Conservation (phyloP, 202 grass and related monocot species). For the Zoysia matrella region DNA sequence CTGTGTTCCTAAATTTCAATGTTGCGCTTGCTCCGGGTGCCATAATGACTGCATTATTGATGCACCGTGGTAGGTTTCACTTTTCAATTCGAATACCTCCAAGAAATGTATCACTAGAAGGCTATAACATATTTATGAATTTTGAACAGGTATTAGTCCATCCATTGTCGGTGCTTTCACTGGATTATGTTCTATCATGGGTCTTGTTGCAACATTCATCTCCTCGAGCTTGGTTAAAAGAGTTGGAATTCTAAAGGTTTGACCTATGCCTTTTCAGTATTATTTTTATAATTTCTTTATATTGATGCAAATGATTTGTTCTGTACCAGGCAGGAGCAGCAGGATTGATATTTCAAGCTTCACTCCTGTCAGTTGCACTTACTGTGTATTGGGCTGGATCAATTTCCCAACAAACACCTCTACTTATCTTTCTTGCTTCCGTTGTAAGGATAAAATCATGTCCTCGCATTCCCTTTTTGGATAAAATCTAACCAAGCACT, state of each 20-base stretch:
- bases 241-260: slow-evolving; percentile 97
- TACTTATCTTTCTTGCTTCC: slow-evolving; percentile 86
- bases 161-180: slow-evolving; percentile 91
- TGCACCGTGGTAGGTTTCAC: slow-evolving; percentile 82
- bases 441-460: slow-evolving; percentile 63
- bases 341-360: slow-evolving; percentile 97
- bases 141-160: slow-evolving; percentile 79
- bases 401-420: slow-evolving; percentile 62
- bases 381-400: slow-evolving; percentile 80
- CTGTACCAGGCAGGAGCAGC: slow-evolving; percentile 80
- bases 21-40: slow-evolving; percentile 95
- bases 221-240: slow-evolving; percentile 82
- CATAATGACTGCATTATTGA: slow-evolving; percentile 93
- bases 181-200: slow-evolving; percentile 95
- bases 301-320: slow-evolving; percentile 32
- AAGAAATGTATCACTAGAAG: slow-evolving; percentile 8
- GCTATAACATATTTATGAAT: slow-evolving; percentile 8
- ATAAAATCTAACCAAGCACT: slow-evolving; percentile 1
- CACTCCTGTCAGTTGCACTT: slow-evolving; percentile 72
- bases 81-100: slow-evolving; percentile 11
- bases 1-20: slow-evolving; percentile 95
- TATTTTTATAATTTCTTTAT: background rate
- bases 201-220: slow-evolving; percentile 89
- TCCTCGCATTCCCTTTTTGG: slow-evolving; percentile 6
- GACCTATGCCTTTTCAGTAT: slow-evolving; percentile 21